Base-by-base conservation (phyloP, 139 green algal genomes). In the Volvox reticuliferus region DNA sequence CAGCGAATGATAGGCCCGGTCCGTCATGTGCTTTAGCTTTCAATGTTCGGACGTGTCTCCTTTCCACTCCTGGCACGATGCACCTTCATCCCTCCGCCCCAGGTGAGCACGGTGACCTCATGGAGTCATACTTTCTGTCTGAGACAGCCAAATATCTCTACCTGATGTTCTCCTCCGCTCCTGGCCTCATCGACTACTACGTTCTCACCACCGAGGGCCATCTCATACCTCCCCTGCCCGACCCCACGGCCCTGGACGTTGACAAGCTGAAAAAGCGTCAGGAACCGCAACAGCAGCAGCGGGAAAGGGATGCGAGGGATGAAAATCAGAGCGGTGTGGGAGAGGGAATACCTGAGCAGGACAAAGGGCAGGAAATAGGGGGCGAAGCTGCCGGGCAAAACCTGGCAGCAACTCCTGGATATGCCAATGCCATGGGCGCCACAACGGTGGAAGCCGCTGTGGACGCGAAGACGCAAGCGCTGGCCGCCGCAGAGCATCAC, bases 61-160 rank as follows among this genome's bases (percentile, higher is more conserved):
- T 55, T 55, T 55, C 44, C 44, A 9, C 9, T 55, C 44, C 44
- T 55, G 44, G 44, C 44, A 55, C 44, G 44, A 12, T 12, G 65
- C 12, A 33, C 33, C 65, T 21, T 14, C 82, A 5, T 79, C 55
- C 24, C 12, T 12, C 28, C 50, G 16, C 22, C 3, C 21, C 88
- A 96, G 93, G 94, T 28, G 90, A 92, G 78, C 91, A 97, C 82
- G 94, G 96, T 33, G 97, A 99, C 92, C 94, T 96, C n/a, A 98
- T 98, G 96, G 96, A 99, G 92, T 95, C 82, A 50, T 99, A 98
- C 94, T 99, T 99, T 76, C 93, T 99, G 36, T 93, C 93, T 1
- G 97, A 99, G 85, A 99, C 98, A 0, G 68, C 99, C 93, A 89
- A 89, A 68, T 89, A 89, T 65, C 93, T 98, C 61, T 98, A 95